These are phyloP conservation scores for Pythium diclinum DNA, from an alignment of 352 stramenopile species.

Conservation along the genomic window DNA sequence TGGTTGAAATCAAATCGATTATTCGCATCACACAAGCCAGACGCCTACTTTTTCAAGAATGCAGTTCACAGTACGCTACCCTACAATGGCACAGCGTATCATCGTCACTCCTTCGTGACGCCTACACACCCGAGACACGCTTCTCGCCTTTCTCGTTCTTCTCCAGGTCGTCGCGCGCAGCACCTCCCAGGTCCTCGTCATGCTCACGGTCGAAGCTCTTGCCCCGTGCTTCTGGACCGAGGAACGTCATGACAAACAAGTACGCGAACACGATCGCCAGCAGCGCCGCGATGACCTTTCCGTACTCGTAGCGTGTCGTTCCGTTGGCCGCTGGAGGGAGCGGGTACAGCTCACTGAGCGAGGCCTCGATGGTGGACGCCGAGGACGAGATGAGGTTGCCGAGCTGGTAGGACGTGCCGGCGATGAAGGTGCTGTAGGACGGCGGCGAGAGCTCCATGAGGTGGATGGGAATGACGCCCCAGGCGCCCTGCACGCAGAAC, in stretches of 20 bases:
- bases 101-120: no score
- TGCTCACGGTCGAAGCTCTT: constrained; percentile 37
- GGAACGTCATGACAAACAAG: constrained; percentile 42
- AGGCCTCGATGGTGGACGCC: constrained; percentile 49
- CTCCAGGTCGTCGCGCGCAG: no score
- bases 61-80: no score
- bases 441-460: constrained; percentile 56
- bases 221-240: constrained; percentile 44
- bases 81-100: no score
- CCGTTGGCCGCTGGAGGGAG: constrained; percentile 31
- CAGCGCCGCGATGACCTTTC: constrained; percentile 48
- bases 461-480: constrained; percentile 56
- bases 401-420: constrained; percentile 51
- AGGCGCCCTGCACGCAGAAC: constrained; percentile 50
- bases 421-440: constrained; percentile 46
- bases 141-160: no score
- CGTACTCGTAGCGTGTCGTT: constrained; percentile 41
- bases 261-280: constrained; percentile 47
- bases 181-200: no score
- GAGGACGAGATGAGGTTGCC: constrained; percentile 54
- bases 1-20: no score
- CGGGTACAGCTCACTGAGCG: constrained; percentile 44
- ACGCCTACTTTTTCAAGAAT: no score
- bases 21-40: no score
- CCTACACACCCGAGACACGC: no score